Evolutionary conservation across 164 flowering plant genomes (phyloP).

Genomic region (Berberis thunbergii): DNA sequence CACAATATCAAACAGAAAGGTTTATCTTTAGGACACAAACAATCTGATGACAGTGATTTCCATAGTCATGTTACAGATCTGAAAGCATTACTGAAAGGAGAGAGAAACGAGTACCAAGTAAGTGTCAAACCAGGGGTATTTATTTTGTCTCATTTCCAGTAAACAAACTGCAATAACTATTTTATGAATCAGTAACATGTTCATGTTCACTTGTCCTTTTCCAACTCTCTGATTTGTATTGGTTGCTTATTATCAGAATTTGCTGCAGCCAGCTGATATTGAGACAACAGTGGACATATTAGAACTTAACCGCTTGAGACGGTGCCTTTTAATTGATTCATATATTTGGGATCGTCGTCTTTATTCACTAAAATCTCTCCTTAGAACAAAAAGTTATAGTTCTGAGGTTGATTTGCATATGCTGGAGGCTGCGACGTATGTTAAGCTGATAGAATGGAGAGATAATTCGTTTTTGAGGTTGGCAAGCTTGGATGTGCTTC

Average conservation of each 20-base stretch:
- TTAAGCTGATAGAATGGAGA: constrained; percentile 30
- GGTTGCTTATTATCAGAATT: constrained; percentile 27
- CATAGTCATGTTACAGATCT: constrained; percentile 47
- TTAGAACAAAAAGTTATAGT: constrained; percentile 22
- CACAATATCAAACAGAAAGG: constrained; percentile 42
- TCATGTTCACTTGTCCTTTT: neutral
- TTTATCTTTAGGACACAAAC: constrained; percentile 25
- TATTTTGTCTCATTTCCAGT: too few relatives aligned
- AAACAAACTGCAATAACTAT: too few relatives aligned
- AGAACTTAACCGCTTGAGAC: constrained; percentile 65
- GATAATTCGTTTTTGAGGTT: constrained; percentile 22
- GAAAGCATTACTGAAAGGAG: constrained; percentile 47
- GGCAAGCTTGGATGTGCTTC: constrained; percentile 15
- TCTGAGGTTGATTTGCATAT: constrained; percentile 17
- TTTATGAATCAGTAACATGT: too few relatives aligned
- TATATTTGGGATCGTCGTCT: constrained; percentile 75
- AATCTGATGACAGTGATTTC: constrained; percentile 31
- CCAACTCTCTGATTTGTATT: constrained; percentile 6
- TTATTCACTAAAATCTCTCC: constrained; percentile 46
- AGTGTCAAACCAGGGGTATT: constrained; percentile 11
- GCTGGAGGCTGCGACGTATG: constrained; percentile 20
- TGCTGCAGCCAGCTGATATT: constrained; percentile 30
- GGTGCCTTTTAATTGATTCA: constrained; percentile 55
- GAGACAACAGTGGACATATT: constrained; percentile 47
- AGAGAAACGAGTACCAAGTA: constrained; percentile 62